Conservation (phyloP, 192 early-diverging fungal genomes). For the Mortierella alpina region DNA sequence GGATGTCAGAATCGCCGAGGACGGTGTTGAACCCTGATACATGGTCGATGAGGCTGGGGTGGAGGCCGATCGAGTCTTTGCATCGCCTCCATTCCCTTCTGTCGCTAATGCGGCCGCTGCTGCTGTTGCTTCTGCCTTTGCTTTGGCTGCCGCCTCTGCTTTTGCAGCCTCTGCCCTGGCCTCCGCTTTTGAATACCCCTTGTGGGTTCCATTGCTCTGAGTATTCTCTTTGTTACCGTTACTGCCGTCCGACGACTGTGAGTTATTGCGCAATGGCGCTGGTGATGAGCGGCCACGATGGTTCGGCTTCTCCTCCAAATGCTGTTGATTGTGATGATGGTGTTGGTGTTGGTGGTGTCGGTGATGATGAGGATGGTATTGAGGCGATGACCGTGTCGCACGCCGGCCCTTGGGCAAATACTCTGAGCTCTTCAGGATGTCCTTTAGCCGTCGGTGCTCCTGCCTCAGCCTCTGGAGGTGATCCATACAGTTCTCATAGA, state of each 20-base stretch:
- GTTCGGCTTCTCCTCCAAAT: constrained; percentile 25
- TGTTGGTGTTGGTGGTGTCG: constrained; percentile 6
- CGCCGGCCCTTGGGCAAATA: constrained; percentile 39
- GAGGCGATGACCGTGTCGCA: constrained; percentile 40
- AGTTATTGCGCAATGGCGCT: background rate
- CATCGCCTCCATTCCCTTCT: background rate
- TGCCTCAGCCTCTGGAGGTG: constrained; percentile 36
- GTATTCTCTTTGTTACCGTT: background rate
- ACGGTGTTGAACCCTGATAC: constrained; percentile 32
- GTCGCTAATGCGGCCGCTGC: background rate
- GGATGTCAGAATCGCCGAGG: constrained; percentile 39
- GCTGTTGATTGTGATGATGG: constrained; percentile 11
- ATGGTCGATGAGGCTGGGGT: background rate
- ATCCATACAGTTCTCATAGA: constrained; percentile 50
- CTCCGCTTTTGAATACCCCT: background rate
- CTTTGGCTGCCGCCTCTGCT: background rate
- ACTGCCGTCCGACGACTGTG: background rate
- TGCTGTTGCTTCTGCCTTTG: background rate
- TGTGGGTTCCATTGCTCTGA: background rate
- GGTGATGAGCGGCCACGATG: constrained; percentile 15
- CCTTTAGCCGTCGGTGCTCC: constrained; percentile 46
- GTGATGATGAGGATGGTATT: constrained; percentile 6
- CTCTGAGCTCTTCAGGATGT: constrained; percentile 39
- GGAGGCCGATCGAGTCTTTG: background rate
- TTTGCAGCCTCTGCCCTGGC: background rate